A percentile compares a stretch with the other conserved stretches of the same genome.
Conservation (phyloP, 139 green algal genomes). For the Haematococcus lacustris region DNA sequence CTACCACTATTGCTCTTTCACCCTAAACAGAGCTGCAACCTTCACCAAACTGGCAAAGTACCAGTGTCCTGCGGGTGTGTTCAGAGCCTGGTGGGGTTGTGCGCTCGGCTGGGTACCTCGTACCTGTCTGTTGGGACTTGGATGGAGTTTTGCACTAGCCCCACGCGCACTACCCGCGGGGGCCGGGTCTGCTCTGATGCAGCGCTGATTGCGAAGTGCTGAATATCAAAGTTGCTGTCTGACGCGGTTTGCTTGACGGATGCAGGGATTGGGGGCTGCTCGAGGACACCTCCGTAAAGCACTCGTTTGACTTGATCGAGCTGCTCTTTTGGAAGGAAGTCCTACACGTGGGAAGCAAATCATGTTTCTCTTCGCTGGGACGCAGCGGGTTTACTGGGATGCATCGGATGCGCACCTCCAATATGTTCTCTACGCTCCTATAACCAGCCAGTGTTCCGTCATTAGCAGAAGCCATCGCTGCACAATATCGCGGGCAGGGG, state of each 20-base stretch:
- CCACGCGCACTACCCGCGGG: slow-evolving; percentile 69
- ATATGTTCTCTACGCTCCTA: not conserved
- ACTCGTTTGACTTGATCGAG: slow-evolving; percentile 61
- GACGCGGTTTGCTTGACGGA: not conserved
- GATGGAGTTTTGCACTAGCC: slow-evolving; percentile 82
- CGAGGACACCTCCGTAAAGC: slow-evolving; percentile 36
- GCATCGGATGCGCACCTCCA: not conserved
- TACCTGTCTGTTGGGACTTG: slow-evolving; percentile 68
- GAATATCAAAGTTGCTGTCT: slow-evolving; percentile 52
- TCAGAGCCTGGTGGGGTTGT: not conserved
- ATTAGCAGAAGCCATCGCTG: too few relatives aligned
- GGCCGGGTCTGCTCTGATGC: slow-evolving; percentile 69
- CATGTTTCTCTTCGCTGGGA: not conserved
- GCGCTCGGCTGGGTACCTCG: slow-evolving; percentile 15
- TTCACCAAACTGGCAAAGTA: not conserved
- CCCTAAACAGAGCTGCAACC: not conserved
- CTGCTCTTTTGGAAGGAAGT: slow-evolving; percentile 15
- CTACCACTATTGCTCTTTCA: not conserved
- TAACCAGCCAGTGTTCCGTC: not conserved
- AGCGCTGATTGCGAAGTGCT: slow-evolving; percentile 68
- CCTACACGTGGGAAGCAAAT: not conserved
- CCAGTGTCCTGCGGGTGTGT: not conserved
- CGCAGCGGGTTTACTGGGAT: not conserved
- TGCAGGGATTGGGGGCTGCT: not conserved
- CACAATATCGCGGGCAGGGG: too few relatives aligned